Evolutionary conservation across 2,329 filamentous ascomycete species (phyloP), one percentile per base, ranked within the genome.

Genomic region (Graphium sp.): DNA sequence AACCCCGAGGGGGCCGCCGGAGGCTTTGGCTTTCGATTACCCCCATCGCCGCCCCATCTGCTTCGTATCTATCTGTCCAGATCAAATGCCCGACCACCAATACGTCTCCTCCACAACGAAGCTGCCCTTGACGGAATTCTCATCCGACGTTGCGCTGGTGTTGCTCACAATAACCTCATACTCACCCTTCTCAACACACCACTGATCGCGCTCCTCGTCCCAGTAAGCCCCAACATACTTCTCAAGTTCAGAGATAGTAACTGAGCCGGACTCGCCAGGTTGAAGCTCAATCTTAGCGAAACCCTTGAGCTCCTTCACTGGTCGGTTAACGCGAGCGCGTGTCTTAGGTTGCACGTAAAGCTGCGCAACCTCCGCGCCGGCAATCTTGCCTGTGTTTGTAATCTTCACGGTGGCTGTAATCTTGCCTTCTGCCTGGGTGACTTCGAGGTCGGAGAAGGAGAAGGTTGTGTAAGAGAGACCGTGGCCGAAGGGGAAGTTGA

Each of bases 401-500:
- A 83, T 47, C 0, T 53, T 57, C 4, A 73, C 50, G 0, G 52
- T 54, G 3, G 67, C 62, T 3, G 52, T 44, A 3, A 62, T 42
- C 32, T 65, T 56, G 33, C 55, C 58, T 13, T 68, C 56, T 1
- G 38, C 36, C n/a, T 57, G 53, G 1, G 49, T 44, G 13, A 69
- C 55, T 2, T 46, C 45, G 8, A 74, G 52, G 22, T 62, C 53
- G 2, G 58, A 63, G 38, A 65, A 62, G 7, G 47, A 39, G 45
- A 87, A 87, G 0, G 56, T 69, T 0, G 79, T 84, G 50, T 85
- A 89, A 10, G 74, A 79, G 2, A 89, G 58, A 3, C 82, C 82
- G 43, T 84, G 74, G 11, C 81, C 81, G 45, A 91, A 91, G 33
- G 76, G 65, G 50, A 85, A 89, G 18, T 77, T 61, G 0, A 75